Evolutionary conservation across 2,329 filamentous ascomycete genomes (phyloP), one percentile per base, ranked within the genome.

Genomic region (Scleromitrula shiraiana): DNA sequence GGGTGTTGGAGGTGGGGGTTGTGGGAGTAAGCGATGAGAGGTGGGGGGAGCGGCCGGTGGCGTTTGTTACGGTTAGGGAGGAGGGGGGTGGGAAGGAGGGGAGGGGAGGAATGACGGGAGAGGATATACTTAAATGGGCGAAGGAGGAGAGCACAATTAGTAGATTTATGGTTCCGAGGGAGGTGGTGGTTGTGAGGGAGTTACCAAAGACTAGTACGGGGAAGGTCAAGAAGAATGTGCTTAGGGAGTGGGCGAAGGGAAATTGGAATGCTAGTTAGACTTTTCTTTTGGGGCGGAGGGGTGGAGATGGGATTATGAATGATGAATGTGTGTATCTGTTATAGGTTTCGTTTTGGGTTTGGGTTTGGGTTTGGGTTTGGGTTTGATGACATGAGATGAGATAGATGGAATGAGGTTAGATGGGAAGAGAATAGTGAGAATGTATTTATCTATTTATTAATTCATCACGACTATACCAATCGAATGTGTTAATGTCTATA

Each of bases 131-230:
- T 50, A 68, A 78, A 40, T 98, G 93, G 93, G 88, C 90, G 3
- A 90, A 30, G 83, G 65, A 72, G 55, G 77, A 86, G 59, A 86
- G 84, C 62, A 74, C 74, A 23, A 95, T 98, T 58, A 90, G 85
- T 68, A 81, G 82, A 55, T 98, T 96, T 64, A 97, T 97, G 93
- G 82, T 85, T 12, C 80, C 80, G 22, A 66, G 75, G 33, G 80
- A 83, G 62, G 77, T 83, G 1, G 87, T 95, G 65, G 72, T 97
- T 36, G 79, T 98, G n/a, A 57, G 70, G 5, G 90, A 96, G 66
- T 71, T 98, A 55, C 93, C 93, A 8, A 98, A 98, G 77, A 98
- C 93, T 23, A 93, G 86, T 66, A 98, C 93, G 0, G 93, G 93
- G 3, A 98, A 98, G 75, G 76, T 97, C 51, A 83, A 88, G 76